These are phyloP conservation scores for Ogataea methanolica DNA, from an alignment of 805 yeast genomes.

Conservation along the genomic window DNA sequence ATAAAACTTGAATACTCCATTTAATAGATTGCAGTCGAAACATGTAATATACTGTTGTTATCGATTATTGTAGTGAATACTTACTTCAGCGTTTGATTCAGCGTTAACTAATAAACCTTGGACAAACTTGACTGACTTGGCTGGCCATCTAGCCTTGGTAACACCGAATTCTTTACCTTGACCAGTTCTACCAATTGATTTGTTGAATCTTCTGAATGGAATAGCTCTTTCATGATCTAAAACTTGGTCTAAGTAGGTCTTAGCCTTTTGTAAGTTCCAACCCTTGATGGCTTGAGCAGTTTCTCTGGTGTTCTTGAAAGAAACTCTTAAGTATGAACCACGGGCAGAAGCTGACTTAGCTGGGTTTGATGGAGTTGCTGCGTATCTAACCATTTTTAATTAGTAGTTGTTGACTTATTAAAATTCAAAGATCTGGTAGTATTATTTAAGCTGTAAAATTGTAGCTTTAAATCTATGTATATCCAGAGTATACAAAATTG, in stretches of 20 bases:
- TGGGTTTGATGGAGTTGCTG: constrained; percentile 98
- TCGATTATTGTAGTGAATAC: constrained; percentile 20
- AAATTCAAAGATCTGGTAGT: not conserved
- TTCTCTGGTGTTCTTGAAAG: constrained; percentile 99
- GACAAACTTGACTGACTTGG: constrained; percentile 93
- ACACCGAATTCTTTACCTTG: constrained; percentile 99
- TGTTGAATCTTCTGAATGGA: constrained; percentile 98
- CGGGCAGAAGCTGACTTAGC: constrained; percentile 99
- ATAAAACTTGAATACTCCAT: too few species aligned
- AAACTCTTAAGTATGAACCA: constrained; percentile 98
- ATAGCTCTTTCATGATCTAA: constrained; percentile 98
- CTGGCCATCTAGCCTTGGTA: constrained; percentile 99
- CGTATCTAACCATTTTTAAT: constrained; percentile 93
- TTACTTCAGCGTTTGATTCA: constrained; percentile 93
- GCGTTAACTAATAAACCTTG: constrained; percentile 95
- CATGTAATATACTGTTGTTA: too few species aligned
- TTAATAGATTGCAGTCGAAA: too few species aligned
- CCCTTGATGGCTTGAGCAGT: constrained; percentile 98
- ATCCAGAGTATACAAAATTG: not conserved
- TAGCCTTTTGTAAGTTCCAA: constrained; percentile 96
- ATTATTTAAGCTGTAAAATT: not conserved
- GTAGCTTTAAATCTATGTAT: not conserved
- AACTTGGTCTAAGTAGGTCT: constrained; percentile 92
- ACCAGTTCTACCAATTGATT: constrained; percentile 97
- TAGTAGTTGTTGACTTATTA: constrained; percentile 3